Conservation (phyloP, 2,329 filamentous ascomycete genomes). For the Pseudocercospora vitis region DNA sequence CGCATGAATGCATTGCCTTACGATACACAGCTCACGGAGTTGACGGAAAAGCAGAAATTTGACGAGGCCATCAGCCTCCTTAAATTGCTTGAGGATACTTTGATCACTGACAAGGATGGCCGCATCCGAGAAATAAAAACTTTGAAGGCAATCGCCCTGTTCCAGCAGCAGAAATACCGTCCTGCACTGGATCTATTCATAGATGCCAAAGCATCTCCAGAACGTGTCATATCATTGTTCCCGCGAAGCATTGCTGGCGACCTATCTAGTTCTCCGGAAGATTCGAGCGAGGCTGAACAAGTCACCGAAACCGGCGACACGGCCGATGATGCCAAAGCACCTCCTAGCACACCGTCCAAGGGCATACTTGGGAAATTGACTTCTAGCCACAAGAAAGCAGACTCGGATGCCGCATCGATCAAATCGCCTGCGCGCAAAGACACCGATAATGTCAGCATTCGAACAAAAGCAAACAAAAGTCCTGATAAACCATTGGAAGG, state of each 20-base stretch:
- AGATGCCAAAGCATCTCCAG: slow-evolving; percentile 84
- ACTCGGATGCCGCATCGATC: slow-evolving; percentile 58
- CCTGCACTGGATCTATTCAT: slow-evolving; percentile 89
- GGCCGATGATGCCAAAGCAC: slow-evolving; percentile 36
- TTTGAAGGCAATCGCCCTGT: slow-evolving; percentile 82
- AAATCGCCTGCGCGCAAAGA: slow-evolving; percentile 57
- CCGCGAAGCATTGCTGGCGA: slow-evolving; percentile 81
- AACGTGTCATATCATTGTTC: slow-evolving; percentile 81
- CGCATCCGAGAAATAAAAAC: slow-evolving; percentile 85
- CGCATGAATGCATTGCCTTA: slow-evolving; percentile 93
- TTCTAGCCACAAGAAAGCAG: slow-evolving; percentile 47
- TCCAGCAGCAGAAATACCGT: slow-evolving; percentile 77
- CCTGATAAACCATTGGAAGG: slow-evolving; percentile 65
- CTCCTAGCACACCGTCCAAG: slow-evolving; percentile 37
- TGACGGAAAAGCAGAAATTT: slow-evolving; percentile 70
- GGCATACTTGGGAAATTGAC: slow-evolving; percentile 51
- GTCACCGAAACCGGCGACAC: slow-evolving; percentile 43
- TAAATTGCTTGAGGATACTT: slow-evolving; percentile 85
- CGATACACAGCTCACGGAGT: slow-evolving; percentile 79
- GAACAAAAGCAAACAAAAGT: slow-evolving; percentile 42
- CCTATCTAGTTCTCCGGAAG: slow-evolving; percentile 60
- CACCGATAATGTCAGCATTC: slow-evolving; percentile 58
- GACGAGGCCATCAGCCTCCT: slow-evolving; percentile 92
- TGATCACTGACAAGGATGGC: slow-evolving; percentile 78
- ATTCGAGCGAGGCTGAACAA: slow-evolving; percentile 43